Base-by-base conservation (phyloP, 2,329 filamentous ascomycete species). In the Aspergillus sp. region DNA sequence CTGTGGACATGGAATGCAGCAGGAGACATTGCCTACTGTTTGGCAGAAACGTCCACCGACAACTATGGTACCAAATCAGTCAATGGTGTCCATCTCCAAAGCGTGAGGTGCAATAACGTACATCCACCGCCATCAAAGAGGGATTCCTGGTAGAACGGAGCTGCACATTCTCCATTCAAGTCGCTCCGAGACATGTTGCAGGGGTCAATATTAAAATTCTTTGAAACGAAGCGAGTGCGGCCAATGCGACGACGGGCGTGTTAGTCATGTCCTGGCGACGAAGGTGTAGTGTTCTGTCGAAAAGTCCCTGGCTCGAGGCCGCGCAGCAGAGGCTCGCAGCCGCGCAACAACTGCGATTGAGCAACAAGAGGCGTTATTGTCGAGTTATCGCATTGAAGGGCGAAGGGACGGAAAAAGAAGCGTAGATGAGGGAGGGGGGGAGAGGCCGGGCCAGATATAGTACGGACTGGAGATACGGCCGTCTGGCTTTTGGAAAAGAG, bases 1-100 rank as follows among this genome's bases (percentile, higher is more conserved):
- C 68, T 90, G 82, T 33, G 95, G 95, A 73, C 95, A 99, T 60
- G 95, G 95, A 57, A 99, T 76, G 73, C 95, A 99, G 74, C 95
- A 99, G 37, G 79, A 80, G 4, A 87, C 66, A 37, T 80, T 79
- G 11, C 76, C 73, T 6, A 83, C 64, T 0, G 72, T 64, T 46
- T 84, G 77, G 72, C 83, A 90, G 63, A 87, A 81, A 58, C 88
- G 82, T 57, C 87, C 87, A 21, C 79, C 77, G 41, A 86, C 70
- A 68, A 84, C 87, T 90, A 52, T 31, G 35, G 31, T 19, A 51
- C 21, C 56, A 43, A 49, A 51, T 31, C n/a, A 51, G 43, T 61
- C 54, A 62, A 56, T 46, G 35, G 21, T 14, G 46, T 52, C 62
- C 78, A 77, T 57, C 61, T n/a, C 25, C 14, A 45, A 15, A 39